These are phyloP conservation scores for Dendryphion nanum DNA, from an alignment of 2,329 filamentous ascomycete species.

Conservation along the genomic window DNA sequence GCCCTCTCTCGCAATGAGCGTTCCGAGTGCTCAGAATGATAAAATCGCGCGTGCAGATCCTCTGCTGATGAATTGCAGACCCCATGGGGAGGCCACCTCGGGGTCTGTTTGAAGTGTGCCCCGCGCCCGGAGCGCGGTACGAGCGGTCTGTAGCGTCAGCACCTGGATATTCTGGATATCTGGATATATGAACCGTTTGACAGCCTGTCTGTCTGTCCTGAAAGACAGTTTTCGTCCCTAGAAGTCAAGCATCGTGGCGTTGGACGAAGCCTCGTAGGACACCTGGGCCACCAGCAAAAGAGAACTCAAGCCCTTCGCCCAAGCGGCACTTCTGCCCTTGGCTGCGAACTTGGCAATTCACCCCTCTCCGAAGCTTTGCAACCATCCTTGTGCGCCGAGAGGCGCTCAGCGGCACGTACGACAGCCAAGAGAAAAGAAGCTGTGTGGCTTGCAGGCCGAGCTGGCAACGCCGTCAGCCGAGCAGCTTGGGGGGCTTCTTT, in stretches of 20 bases:
- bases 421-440: constrained; percentile 24
- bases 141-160: background rate
- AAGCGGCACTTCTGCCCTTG: constrained; percentile 10
- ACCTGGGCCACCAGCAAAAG: constrained; percentile 5
- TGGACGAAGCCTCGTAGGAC: constrained; percentile 18
- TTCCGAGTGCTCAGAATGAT: background rate
- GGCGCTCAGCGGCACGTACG: constrained; percentile 15
- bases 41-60: background rate
- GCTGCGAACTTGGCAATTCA: constrained; percentile 27
- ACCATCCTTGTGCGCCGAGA: constrained; percentile 19
- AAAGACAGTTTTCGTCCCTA: background rate
- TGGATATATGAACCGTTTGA: background rate
- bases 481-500: constrained; percentile 33
- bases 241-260: constrained; percentile 26
- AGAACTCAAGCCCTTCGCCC: constrained; percentile 8
- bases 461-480: constrained; percentile 25
- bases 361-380: constrained; percentile 22
- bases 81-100: background rate
- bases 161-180: background rate
- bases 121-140: background rate
- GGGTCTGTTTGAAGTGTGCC: background rate
- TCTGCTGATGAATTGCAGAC: background rate
- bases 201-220: background rate
- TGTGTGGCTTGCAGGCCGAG: constrained; percentile 21
- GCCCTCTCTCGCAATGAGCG: background rate